Percentiles rank a stretch among this genome's conserved stretches.
These are phyloP conservation scores for Mycena olivaceomarginata DNA, from an alignment of 768 basidiomycete species.

Conservation along the genomic window DNA sequence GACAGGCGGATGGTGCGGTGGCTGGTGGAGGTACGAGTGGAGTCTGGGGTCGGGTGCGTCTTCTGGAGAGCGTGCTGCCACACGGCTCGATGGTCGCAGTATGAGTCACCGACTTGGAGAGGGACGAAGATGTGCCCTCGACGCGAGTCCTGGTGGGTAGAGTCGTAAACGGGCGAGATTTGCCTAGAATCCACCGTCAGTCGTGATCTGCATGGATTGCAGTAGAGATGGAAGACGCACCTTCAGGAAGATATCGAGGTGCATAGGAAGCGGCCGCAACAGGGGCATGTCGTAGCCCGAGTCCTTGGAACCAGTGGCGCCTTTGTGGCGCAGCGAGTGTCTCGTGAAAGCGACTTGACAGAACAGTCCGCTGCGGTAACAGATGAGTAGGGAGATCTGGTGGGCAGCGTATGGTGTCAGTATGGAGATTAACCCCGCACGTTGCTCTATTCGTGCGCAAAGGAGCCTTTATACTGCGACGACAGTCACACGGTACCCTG, in stretches of 20 bases:
- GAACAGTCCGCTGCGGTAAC: background rate
- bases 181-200: slow-evolving; percentile 4
- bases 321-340: slow-evolving; percentile 6
- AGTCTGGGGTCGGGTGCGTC: background rate
- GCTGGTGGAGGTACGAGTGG: background rate
- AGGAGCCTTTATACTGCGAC: slow-evolving; percentile 8
- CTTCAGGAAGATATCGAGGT: background rate
- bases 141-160: background rate
- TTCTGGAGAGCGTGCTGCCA: no score
- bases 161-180: background rate
- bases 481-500: no score
- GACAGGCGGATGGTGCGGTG: background rate
- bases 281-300: slow-evolving; percentile 2
- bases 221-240: background rate
- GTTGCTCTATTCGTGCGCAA: background rate
- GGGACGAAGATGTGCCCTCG: background rate
- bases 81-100: background rate
- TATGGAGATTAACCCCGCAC: background rate
- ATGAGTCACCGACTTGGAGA: background rate
- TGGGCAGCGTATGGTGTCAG: background rate
- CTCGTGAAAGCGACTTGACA: background rate
- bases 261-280: background rate
- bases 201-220: background rate
- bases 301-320: background rate
- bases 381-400: no score